phyloP scores from a whole-genome alignment of 805 yeast genomes.

The Debaryomyces tyrocola region DNA sequence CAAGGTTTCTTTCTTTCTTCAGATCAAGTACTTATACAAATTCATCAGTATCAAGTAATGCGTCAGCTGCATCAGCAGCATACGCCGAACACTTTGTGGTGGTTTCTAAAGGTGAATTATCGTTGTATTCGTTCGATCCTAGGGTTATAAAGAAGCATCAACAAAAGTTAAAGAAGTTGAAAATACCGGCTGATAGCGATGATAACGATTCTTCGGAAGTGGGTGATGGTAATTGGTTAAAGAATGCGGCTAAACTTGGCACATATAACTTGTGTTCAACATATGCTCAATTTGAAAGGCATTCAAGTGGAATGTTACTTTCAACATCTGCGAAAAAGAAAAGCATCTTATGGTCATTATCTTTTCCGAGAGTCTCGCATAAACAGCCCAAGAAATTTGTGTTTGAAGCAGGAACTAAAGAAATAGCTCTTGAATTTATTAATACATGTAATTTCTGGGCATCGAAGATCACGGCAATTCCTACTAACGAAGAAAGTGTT shows the following conservation, averaged over 20 bases:
- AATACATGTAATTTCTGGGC: slow-evolving; percentile 90
- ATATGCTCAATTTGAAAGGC: slow-evolving; percentile 40
- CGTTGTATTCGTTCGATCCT: slow-evolving; percentile 55
- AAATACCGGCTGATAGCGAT: slow-evolving; percentile 10
- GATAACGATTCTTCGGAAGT: slow-evolving; percentile 17
- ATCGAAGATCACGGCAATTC: slow-evolving; percentile 78
- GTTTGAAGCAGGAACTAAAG: slow-evolving; percentile 66
- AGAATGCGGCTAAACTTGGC: slow-evolving; percentile 58
- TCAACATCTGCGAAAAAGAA: slow-evolving; percentile 10
- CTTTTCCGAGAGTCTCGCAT: slow-evolving; percentile 48
- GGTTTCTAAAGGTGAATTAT: slow-evolving; percentile 64
- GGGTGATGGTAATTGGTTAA: slow-evolving; percentile 72
- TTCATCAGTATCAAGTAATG: not conserved
- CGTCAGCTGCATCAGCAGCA: slow-evolving; percentile 16
- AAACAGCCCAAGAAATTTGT: slow-evolving; percentile 44
- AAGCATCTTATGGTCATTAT: slow-evolving; percentile 48
- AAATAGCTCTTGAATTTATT: slow-evolving; percentile 67
- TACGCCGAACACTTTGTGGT: slow-evolving; percentile 57
- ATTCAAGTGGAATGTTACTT: not conserved
- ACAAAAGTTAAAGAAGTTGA: slow-evolving; percentile 24
- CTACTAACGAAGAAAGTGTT: slow-evolving; percentile 63
- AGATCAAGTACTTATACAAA: slow-evolving; percentile 9
- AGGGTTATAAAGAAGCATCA: slow-evolving; percentile 42
- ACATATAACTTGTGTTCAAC: slow-evolving; percentile 53
- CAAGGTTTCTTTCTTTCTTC: slow-evolving; percentile 30